A percentile compares a stretch with the other conserved stretches of the same genome.
Evolutionary conservation across 2,329 filamentous ascomycete genomes (phyloP).

Genomic region (Camptophora hylomeconis): DNA sequence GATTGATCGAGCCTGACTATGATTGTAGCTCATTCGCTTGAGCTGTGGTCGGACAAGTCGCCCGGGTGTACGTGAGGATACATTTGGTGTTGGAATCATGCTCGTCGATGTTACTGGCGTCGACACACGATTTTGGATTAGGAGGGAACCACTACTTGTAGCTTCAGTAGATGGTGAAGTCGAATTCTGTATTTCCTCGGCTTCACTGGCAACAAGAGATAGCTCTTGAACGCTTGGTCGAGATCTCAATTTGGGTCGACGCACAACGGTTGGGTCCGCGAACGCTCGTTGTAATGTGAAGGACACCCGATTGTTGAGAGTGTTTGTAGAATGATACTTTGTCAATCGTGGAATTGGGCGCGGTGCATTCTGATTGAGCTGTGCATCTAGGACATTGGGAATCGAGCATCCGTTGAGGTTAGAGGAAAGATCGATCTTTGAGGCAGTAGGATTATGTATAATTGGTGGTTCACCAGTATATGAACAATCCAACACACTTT

Average conservation of each 20-base stretch:
- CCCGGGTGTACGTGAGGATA: slow-evolving; percentile 8
- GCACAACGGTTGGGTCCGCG: slow-evolving; percentile 13
- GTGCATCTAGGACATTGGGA: too few relatives aligned
- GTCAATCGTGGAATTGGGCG: too few relatives aligned
- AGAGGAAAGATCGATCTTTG: too few relatives aligned
- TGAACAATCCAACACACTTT: too few relatives aligned
- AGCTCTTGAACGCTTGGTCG: slow-evolving; percentile 14
- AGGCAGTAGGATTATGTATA: too few relatives aligned
- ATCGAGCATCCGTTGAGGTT: too few relatives aligned
- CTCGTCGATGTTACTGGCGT: slow-evolving; percentile 12
- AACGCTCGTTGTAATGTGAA: too few relatives aligned
- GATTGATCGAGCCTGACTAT: slow-evolving; percentile 5
- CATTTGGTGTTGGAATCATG: too few relatives aligned
- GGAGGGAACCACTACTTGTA: slow-evolving; percentile 9
- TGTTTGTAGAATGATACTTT: too few relatives aligned
- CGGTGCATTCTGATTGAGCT: too few relatives aligned
- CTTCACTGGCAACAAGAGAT: slow-evolving; percentile 1
- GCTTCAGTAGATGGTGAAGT: slow-evolving; percentile 11
- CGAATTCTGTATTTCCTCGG: slow-evolving; percentile 4
- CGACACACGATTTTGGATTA: slow-evolving; percentile 4
- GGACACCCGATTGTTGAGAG: too few relatives aligned
- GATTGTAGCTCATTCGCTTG: slow-evolving; percentile 1
- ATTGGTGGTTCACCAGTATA: too few relatives aligned
- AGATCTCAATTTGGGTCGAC: slow-evolving; percentile 9
- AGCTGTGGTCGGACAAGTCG: slow-evolving; percentile 6